Evolutionary conservation across 2,329 filamentous ascomycete genomes (phyloP).

Genomic region (Myriosclerotinia scirpicola): DNA sequence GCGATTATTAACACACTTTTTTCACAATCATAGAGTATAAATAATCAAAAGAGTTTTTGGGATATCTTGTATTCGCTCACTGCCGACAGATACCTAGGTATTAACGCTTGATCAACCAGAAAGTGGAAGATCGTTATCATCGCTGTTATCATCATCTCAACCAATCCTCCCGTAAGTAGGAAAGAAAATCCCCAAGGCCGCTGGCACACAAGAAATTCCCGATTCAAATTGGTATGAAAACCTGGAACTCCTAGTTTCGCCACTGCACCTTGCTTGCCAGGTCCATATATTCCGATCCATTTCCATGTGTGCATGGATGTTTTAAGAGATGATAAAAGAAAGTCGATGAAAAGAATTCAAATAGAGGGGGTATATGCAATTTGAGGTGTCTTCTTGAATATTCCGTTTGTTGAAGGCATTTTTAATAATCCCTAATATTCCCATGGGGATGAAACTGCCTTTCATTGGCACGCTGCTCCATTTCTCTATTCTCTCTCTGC

Average conservation of each 20-base stretch:
- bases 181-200: not conserved
- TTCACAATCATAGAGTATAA: not conserved
- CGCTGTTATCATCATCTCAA: not conserved
- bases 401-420: not conserved
- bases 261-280: conserved; percentile 13
- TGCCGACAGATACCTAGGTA: not conserved
- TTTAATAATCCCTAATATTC: not conserved
- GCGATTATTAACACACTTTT: not conserved
- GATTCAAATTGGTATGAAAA: conserved; percentile 5
- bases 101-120: not conserved
- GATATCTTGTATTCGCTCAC: not conserved
- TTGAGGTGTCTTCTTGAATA: not conserved
- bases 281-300: conserved; percentile 9
- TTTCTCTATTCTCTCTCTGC: not conserved
- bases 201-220: not conserved
- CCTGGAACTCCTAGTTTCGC: conserved; percentile 2
- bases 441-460: not conserved
- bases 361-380: conserved; percentile 7
- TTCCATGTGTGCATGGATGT: conserved; percentile 1
- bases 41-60: not conserved
- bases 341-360: conserved; percentile 5
- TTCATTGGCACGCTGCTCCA: not conserved
- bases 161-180: not conserved
- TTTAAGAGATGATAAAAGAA: conserved; percentile 6
- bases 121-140: not conserved